These are phyloP conservation scores for Prunus mongolica DNA, from an alignment of 306 rosid genomes.

Conservation along the genomic window DNA sequence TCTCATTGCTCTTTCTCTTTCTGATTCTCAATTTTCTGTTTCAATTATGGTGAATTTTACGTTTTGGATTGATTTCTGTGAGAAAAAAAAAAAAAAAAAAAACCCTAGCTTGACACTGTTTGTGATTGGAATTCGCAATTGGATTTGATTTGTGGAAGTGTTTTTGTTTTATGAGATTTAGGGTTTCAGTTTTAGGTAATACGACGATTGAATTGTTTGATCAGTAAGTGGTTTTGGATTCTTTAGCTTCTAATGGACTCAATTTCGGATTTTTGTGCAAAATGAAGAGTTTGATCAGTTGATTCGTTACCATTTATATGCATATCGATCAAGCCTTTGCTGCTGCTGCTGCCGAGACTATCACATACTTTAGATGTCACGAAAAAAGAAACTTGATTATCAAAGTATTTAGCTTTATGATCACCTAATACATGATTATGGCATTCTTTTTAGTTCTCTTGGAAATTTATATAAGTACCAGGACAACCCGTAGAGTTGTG, in stretches of 20 bases:
- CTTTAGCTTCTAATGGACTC: background rate
- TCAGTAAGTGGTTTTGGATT: background rate
- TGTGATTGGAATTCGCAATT: background rate
- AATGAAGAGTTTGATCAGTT: background rate
- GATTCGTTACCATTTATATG: background rate
- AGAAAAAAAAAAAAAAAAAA: background rate
- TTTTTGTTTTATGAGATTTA: background rate
- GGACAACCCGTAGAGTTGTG: background rate
- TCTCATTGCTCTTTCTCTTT: background rate
- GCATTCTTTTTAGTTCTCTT: background rate
- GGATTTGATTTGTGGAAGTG: background rate
- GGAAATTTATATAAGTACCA: background rate
- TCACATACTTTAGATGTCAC: background rate
- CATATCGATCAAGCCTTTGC: background rate
- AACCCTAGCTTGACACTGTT: slow-evolving; percentile 23
- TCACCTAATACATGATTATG: background rate
- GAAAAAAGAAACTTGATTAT: background rate
- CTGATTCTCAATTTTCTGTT: background rate
- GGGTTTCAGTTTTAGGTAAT: background rate
- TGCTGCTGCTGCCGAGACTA: background rate
- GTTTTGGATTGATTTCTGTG: background rate
- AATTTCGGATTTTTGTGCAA: background rate
- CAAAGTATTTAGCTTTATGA: background rate
- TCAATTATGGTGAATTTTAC: background rate
- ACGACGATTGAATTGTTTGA: background rate